phyloP scores from a whole-genome alignment of 2,329 filamentous ascomycete genomes.

The Aspergillus pseudoterreus region DNA sequence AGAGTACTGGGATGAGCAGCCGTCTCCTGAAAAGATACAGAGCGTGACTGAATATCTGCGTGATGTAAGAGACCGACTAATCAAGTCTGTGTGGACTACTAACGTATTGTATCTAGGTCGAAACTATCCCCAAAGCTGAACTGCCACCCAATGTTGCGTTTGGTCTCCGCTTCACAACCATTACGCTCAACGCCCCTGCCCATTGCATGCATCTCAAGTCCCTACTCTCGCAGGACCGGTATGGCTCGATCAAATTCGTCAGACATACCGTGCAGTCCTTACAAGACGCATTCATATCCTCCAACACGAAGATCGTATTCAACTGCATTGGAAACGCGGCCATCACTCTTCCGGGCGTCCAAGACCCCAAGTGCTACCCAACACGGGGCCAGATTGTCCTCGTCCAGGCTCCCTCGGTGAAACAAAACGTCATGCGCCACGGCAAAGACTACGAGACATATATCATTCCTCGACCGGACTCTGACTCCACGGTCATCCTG shows the following conservation, averaged over 20 bases:
- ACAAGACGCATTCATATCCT: not conserved
- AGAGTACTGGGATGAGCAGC: constrained; percentile 42
- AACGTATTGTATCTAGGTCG: not conserved
- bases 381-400: constrained; percentile 42
- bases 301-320: constrained; percentile 1
- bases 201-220: constrained; percentile 32
- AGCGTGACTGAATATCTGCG: constrained; percentile 41
- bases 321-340: constrained; percentile 32
- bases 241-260: constrained; percentile 8
- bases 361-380: constrained; percentile 39
- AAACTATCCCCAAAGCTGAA: not conserved
- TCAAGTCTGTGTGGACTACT: too few relatives aligned
- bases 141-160: constrained; percentile 29
- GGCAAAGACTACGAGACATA: constrained; percentile 41
- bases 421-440: constrained; percentile 39
- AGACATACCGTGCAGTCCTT: not conserved
- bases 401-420: constrained; percentile 30
- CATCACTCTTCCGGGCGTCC: constrained; percentile 31
- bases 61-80: not conserved
- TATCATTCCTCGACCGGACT: constrained; percentile 36
- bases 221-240: constrained; percentile 3
- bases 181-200: constrained; percentile 38
- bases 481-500: constrained; percentile 36
- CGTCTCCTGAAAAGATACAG: constrained; percentile 40
- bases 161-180: constrained; percentile 34